Conservation (phyloP, 257 asterid genomes). For the Solanum pennellii region DNA sequence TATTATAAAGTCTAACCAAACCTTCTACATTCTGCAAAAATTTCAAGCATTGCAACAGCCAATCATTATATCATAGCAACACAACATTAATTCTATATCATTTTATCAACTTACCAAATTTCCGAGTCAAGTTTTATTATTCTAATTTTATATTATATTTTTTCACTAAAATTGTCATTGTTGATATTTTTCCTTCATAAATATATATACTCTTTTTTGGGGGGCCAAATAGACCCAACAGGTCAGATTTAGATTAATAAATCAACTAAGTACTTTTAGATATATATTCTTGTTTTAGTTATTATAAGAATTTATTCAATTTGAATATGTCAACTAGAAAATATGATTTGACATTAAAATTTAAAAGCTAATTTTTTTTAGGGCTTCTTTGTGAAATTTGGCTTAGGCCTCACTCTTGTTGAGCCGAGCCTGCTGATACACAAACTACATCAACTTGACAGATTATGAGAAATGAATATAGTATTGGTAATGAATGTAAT, state of each 20-base stretch:
- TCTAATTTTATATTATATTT: background rate
- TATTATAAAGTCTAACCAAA: background rate
- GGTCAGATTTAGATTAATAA: too few relatives aligned
- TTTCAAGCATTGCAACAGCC: background rate
- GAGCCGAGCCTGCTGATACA: background rate
- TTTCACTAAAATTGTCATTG: background rate
- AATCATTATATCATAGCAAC: background rate
- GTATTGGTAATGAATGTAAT: background rate
- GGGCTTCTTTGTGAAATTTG: background rate
- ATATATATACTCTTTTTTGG: too few relatives aligned
- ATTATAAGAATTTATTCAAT: background rate
- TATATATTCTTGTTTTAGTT: background rate
- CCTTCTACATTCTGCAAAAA: background rate
- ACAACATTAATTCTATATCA: background rate
- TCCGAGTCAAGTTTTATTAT: background rate
- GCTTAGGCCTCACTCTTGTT: background rate
- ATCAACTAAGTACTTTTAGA: too few relatives aligned
- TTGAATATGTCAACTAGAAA: background rate
- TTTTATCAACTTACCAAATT: background rate
- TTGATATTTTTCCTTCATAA: background rate
- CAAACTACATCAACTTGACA: background rate
- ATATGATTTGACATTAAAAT: background rate
- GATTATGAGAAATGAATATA: background rate
- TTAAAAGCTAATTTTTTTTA: too few relatives aligned
- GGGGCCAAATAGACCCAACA: too few relatives aligned